phyloP scores from a whole-genome alignment of 768 basidiomycete species.

The Collybia sordida region DNA sequence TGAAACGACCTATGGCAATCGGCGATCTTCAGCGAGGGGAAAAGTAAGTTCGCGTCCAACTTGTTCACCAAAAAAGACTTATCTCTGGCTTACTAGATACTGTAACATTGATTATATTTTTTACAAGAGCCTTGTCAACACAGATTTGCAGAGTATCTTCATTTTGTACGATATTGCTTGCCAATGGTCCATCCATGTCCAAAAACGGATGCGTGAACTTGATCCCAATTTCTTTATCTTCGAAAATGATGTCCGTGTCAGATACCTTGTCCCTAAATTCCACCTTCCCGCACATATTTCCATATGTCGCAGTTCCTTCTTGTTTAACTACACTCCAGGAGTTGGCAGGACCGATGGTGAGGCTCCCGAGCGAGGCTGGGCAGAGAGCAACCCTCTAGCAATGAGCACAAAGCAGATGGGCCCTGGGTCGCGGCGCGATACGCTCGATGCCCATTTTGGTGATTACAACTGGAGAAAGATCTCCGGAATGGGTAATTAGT shows the following conservation, averaged over 20 bases:
- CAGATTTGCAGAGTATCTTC: conserved; percentile 1
- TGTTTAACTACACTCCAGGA: not conserved
- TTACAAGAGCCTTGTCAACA: conserved; percentile 8
- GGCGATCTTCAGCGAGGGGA: conserved; percentile 32
- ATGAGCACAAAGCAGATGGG: conserved; percentile 15
- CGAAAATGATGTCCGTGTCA: not conserved
- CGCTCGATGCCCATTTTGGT: conserved; percentile 23
- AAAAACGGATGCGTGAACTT: not conserved
- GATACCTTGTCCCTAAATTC: not conserved
- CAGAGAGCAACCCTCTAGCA: conserved; percentile 21
- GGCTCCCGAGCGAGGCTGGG: conserved; percentile 20
- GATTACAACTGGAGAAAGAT: conserved; percentile 27
- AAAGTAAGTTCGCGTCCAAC: conserved; percentile 16
- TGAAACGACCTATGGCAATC: conserved; percentile 22
- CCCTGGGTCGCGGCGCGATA: not conserved
- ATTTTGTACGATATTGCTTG: conserved; percentile 21
- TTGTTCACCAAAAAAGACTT: not conserved
- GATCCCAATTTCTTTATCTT: not conserved
- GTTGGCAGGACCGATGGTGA: not conserved
- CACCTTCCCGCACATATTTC: not conserved
- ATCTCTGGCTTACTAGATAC: conserved; percentile 15
- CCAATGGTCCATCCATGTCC: conserved; percentile 13
- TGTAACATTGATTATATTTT: conserved; percentile 25
- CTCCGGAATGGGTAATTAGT: conserved; percentile 14
- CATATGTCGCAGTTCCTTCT: not conserved